Base-by-base conservation (phyloP, 2,329 filamentous ascomycete genomes). In the Calonectria henricotiae region DNA sequence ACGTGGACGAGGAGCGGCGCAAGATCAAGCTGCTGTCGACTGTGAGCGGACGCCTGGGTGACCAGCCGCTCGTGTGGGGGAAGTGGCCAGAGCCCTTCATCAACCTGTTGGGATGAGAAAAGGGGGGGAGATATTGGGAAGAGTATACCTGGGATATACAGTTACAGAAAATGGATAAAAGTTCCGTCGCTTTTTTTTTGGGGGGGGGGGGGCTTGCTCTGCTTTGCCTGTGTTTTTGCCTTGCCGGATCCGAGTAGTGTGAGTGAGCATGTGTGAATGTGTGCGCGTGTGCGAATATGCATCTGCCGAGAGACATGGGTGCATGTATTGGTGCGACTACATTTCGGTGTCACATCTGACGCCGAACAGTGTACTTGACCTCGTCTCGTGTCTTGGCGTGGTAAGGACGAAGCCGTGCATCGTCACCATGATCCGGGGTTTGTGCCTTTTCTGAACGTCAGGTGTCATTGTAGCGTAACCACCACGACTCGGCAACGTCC, bases 21-120 rank as follows among this genome's bases (percentile, higher is more conserved):
- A 93, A 93, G 80, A 86, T 98, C 37, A 93, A 94, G 78, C 86
- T 98, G 23, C 84, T 99, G 69, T 92, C 94, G 20, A 96, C 96
- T 1, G 91, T 98, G 71, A 93, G 93, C 63, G 95, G 95, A 2
- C 88, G 93, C 69, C 87, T 98, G 70, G 94, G 94, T 0, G 90
- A 93, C 74, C 88, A 92, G 78, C 95, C 96, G 5, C 85, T 98
- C 77, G 86, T 98, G 20, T 93, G 93, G 91, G 95, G 94, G 9
- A 90, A 86, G 68, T 98, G 94, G 93, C 96, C 96, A 1, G 95
- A 97, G 79, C 92, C 93, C 61, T 91, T 93, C 70, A 90, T 95
- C 65, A 95, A 94, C 65, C 81, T 97, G 74, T 87, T 96, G 47
- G 91, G 90, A 67, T 85, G 51, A 55, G 51, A 20, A 5, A 55